phyloP scores from a whole-genome alignment of 768 basidiomycete genomes.

The Mycena crocata region DNA sequence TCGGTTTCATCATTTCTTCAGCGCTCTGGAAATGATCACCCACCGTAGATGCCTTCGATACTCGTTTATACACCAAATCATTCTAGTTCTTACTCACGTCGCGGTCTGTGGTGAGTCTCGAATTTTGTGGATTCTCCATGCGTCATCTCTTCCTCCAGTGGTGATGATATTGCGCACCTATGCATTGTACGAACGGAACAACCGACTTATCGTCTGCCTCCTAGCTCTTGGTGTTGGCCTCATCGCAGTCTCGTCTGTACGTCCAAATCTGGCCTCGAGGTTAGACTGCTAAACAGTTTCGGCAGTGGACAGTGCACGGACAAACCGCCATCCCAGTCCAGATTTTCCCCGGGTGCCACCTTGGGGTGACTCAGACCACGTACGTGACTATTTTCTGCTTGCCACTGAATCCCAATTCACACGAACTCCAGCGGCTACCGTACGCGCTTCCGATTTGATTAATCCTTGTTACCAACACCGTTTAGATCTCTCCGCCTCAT shows the following conservation, averaged over 20 bases:
- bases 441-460: slow-evolving; percentile 28
- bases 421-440: too few relatives aligned
- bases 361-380: neutral
- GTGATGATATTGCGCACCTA: neutral
- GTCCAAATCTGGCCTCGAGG: neutral
- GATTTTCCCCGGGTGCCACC: neutral
- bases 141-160: neutral
- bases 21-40: too few relatives aligned
- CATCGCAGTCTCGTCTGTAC: neutral
- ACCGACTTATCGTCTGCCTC: neutral
- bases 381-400: neutral
- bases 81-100: slow-evolving; percentile 22
- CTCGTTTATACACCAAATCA: slow-evolving; percentile 12
- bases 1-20: too few relatives aligned
- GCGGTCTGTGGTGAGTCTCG: neutral
- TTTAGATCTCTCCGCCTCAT: neutral
- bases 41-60: slow-evolving; percentile 13
- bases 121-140: neutral
- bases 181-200: slow-evolving; percentile 6
- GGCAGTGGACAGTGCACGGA: neutral
- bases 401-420: too few relatives aligned
- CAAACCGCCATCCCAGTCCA: neutral
- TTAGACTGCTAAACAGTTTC: neutral
- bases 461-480: neutral
- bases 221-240: neutral